Evolutionary conservation across 768 basidiomycete species (phyloP).

Genomic region (Pilatotrama ljubarskyi): DNA sequence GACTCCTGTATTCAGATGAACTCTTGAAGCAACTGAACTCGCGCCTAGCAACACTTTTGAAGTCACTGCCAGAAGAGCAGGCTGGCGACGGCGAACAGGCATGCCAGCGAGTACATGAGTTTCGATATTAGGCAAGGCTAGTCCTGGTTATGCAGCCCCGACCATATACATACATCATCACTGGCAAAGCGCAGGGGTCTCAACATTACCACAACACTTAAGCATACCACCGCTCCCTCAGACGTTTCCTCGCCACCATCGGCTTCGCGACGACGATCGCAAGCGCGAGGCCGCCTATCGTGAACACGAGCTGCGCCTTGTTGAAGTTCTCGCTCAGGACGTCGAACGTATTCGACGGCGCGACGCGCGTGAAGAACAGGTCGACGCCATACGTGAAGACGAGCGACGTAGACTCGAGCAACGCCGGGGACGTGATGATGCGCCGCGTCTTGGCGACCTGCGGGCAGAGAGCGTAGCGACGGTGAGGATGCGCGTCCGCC

Average conservation of each 20-base stretch:
- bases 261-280: constrained; percentile 85
- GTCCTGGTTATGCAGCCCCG: no score
- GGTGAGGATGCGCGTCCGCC: neutral
- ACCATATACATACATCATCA: no score
- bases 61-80: no score
- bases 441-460: constrained; percentile 69
- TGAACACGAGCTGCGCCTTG: constrained; percentile 86
- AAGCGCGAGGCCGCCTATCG: constrained; percentile 64
- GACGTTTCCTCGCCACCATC: constrained; percentile 68
- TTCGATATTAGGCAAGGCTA: no score
- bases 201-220: constrained; percentile 24
- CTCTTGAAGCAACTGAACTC: no score
- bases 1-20: no score
- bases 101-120: no score
- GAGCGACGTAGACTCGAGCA: constrained; percentile 90
- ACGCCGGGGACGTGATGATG: constrained; percentile 77
- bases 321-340: constrained; percentile 91
- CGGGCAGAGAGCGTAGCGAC: neutral
- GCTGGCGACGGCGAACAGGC: no score
- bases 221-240: constrained; percentile 75
- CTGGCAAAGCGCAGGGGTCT: no score
- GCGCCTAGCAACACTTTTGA: no score
- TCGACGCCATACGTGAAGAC: constrained; percentile 88
- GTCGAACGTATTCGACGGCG: constrained; percentile 91
- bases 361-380: constrained; percentile 81